These are phyloP conservation scores for Apiospora saccharicola DNA, from an alignment of 2,329 filamentous ascomycete species.

Conservation along the genomic window DNA sequence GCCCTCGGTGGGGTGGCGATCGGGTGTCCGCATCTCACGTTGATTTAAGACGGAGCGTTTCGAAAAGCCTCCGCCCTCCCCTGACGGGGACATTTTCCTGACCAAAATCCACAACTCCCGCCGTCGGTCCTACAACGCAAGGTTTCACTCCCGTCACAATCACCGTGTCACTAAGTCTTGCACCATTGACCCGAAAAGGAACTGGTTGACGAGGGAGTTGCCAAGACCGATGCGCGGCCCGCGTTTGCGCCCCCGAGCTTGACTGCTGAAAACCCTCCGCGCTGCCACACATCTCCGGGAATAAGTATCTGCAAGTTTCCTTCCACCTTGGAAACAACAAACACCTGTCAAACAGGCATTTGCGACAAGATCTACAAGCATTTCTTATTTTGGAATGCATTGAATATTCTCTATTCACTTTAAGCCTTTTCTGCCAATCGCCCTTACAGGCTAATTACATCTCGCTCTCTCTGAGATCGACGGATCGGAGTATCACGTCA, in stretches of 20 bases:
- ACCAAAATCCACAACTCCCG: background rate
- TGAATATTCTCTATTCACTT: background rate
- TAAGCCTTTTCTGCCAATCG: background rate
- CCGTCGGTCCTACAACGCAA: background rate
- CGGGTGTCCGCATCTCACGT: slow-evolving; percentile 7
- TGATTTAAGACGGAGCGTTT: slow-evolving; percentile 6
- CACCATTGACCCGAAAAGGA: slow-evolving; percentile 6
- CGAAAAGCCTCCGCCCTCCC: slow-evolving; percentile 14
- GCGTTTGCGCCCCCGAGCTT: background rate
- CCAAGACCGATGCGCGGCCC: slow-evolving; percentile 2
- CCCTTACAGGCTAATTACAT: background rate
- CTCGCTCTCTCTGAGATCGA: background rate
- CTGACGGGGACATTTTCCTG: background rate
- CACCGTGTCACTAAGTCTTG: slow-evolving; percentile 11
- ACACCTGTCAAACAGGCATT: slow-evolving; percentile 11
- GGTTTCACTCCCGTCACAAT: background rate
- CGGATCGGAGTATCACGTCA: background rate
- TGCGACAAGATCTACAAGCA: background rate
- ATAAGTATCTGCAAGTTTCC: slow-evolving; percentile 12
- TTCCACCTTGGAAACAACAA: slow-evolving; percentile 3
- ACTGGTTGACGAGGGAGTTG: background rate
- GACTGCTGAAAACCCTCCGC: slow-evolving; percentile 16
- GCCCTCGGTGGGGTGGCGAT: background rate
- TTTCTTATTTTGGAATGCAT: background rate
- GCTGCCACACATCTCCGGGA: background rate